Evolutionary conservation across 805 yeast genomes (phyloP).

Genomic region (Wickerhamiella cacticola): DNA sequence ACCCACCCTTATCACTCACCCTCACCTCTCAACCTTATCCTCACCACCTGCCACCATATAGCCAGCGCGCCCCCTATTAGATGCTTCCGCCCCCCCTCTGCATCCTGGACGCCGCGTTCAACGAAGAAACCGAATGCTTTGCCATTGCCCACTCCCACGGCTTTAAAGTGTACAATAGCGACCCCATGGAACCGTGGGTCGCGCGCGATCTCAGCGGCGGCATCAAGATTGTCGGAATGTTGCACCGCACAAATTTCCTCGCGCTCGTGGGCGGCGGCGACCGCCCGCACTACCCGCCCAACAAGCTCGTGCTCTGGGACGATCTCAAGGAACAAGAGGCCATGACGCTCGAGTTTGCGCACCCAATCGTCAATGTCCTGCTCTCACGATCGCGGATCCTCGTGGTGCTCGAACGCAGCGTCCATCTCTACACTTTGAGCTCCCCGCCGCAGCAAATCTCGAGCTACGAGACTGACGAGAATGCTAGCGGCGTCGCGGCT

Average conservation of each 20-base stretch:
- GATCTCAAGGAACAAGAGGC: constrained; percentile 69
- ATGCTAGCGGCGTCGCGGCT: constrained; percentile 54
- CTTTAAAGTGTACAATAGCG: constrained; percentile 72
- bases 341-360: constrained; percentile 59
- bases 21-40: too few species aligned
- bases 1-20: too few species aligned
- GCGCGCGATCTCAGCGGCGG: constrained; percentile 46
- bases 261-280: constrained; percentile 86
- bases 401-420: constrained; percentile 54
- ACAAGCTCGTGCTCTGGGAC: constrained; percentile 83
- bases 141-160: constrained; percentile 73
- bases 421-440: constrained; percentile 67
- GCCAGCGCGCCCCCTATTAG: not conserved
- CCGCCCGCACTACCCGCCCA: constrained; percentile 63
- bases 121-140: constrained; percentile 85
- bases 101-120: constrained; percentile 47
- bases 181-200: constrained; percentile 71
- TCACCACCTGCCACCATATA: too few species aligned
- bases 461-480: constrained; percentile 51
- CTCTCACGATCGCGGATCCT: constrained; percentile 66
- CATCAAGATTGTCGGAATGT: constrained; percentile 66
- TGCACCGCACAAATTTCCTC: constrained; percentile 79
- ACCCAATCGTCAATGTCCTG: constrained; percentile 61
- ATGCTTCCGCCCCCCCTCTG: not conserved
- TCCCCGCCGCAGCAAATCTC: constrained; percentile 62